Evolutionary conservation across 192 early-diverging fungal species (phyloP), one percentile per base, ranked within the genome.

Genomic region (Gigaspora rosea): DNA sequence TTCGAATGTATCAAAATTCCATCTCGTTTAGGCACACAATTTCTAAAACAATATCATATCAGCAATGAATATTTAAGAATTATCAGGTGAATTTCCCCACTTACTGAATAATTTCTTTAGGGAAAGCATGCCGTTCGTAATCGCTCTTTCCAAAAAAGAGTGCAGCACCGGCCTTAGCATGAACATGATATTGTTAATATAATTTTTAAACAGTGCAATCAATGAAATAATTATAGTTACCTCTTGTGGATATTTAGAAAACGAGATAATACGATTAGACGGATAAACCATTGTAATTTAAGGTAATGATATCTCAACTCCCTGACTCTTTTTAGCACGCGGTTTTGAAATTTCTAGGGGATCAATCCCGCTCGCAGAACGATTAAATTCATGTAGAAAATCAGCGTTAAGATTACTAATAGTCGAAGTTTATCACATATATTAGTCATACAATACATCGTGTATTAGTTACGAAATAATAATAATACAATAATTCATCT

Each of bases 341-440:
- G 62, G n/a, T 9, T 35, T 49, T 65, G 77, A 41, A 15, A 62
- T 68, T 49, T 22, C 49, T 49, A 64, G 18, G 0, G 79, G 54
- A 73, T 82, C 66, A 13, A 80, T 48, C 11, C 84, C 84, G 50
- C 78, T 72, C 16, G 81, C 80, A 2, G 84, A 82, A 3, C 54
- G 18, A 71, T 85, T 83, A 15, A 85, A 73, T 62, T 85, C 78
- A 20, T 81, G 52, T 16, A 85, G 20, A 51, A 79, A 85, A 5
- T 48, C 54, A 1, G 52, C 15, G n/a, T 41, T 78, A 11, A 85
- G 49, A 2, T 61, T 35, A 6, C 84, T 82, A 16, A 85, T 56
- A 10, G 84, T 83, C n/a, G 82, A 85, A 5, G 84, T 83, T 78
- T 85, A 61, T 15, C 54, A n/a, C 20, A n/a, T n/a, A 52, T 32